phyloP scores from a whole-genome alignment of 192 early-diverging fungal species.

The Phlyctochytrium arcticum region DNA sequence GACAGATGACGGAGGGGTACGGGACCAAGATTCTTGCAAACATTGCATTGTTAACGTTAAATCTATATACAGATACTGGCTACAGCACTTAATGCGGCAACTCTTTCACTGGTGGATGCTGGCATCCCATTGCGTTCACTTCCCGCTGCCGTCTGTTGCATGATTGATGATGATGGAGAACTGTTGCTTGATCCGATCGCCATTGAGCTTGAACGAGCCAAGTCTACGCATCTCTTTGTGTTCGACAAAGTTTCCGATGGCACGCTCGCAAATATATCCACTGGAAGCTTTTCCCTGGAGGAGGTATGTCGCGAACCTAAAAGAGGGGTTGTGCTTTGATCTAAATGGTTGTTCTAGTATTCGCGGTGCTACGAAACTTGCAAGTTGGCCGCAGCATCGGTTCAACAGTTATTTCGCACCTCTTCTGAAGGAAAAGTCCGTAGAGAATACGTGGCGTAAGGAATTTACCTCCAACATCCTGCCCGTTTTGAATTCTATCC shows the following conservation, averaged over 20 bases:
- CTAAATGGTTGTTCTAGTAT: too few relatives aligned
- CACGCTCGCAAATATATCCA: constrained; percentile 40
- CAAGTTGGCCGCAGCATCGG: not conserved
- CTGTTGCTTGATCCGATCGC: constrained; percentile 75
- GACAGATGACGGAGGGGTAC: constrained; percentile 80
- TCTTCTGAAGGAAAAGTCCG: constrained; percentile 8
- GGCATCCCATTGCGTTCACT: constrained; percentile 76
- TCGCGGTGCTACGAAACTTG: constrained; percentile 1
- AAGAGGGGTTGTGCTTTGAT: not conserved
- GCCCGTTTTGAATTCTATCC: too few relatives aligned
- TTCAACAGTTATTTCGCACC: constrained; percentile 11
- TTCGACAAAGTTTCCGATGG: constrained; percentile 58
- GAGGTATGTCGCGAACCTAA: not conserved
- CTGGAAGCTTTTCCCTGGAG: constrained; percentile 7
- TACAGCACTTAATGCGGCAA: constrained; percentile 76
- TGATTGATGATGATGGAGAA: constrained; percentile 52
- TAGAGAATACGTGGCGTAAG: constrained; percentile 2
- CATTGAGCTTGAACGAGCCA: constrained; percentile 65
- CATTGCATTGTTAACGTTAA: not conserved
- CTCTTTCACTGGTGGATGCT: constrained; percentile 85
- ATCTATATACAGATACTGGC: constrained; percentile 54
- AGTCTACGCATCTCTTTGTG: constrained; percentile 80
- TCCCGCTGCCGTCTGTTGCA: constrained; percentile 66
- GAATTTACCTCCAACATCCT: too few relatives aligned
- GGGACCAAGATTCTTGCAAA: constrained; percentile 7